Base-by-base conservation (phyloP, 1,284 basidiomycete genomes). In the Tausonia pullulans region DNA sequence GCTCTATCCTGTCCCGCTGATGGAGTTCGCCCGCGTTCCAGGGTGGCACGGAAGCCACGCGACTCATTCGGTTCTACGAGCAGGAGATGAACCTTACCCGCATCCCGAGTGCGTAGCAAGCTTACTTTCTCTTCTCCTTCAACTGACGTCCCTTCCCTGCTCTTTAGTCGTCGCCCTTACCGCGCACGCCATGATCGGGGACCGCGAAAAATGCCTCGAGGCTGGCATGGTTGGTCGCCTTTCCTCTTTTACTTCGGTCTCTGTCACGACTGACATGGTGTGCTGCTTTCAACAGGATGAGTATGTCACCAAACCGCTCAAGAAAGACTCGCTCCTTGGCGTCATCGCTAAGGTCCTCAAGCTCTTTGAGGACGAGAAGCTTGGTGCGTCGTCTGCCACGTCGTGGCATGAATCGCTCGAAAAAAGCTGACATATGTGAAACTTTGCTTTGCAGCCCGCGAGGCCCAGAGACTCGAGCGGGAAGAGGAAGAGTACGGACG, bases 171-270 rank as follows among this genome's bases (percentile, higher is more conserved):
- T 77, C 88, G 88, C 68, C 13, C 49, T 61, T 5, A 49, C n/a
- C 0, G 75, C 73, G 0, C 74, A 81, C 67, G 72, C 76, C 83
- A 93, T 96, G 93, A 91, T 96, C 72, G 93, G 93, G 70, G 93
- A 97, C 74, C 84, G 91, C 65, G 93, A 97, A 75, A 81, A 91
- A 65, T 97, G 91, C 76, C 78, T 96, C 71, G 86, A 91, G 71
- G 92, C 91, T 10, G 93, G 92, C 69, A 91, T 91, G 89, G 81
- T 65, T 41, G 60, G 67, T 69, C 53, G 11, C 3, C 8, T 6
- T 43, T 10, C 48, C 7, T 44, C 13, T 13, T 43, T 10, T 27
- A 4, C 11, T 49, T 3, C 10, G 8, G 44, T 41, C 9, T 14
- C 4, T 7, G 2, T 14, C 6, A 43, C 11, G 27, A 43, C 2